A percentile compares a stretch with the other conserved stretches of the same genome.
Conservation (phyloP, 164 flowering plant genomes). For the Nymphaea colorata region DNA sequence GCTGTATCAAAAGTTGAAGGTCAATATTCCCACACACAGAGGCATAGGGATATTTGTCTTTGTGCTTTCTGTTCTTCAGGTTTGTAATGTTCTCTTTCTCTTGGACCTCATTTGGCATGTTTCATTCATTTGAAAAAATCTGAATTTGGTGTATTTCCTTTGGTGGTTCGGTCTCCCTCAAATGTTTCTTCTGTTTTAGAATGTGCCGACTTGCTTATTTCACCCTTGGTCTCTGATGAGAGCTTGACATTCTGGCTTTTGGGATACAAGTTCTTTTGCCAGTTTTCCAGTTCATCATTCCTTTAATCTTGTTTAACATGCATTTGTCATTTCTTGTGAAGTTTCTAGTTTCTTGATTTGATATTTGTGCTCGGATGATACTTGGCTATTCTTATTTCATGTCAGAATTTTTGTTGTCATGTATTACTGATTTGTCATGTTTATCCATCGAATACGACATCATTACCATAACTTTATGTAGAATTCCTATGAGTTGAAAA, state of each 20-base stretch:
- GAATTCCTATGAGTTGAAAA: no score
- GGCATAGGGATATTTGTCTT: constrained; percentile 61
- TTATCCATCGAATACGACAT: no score
- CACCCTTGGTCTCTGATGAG: neutral
- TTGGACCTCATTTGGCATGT: neutral
- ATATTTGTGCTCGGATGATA: no score
- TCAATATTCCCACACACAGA: constrained; percentile 35
- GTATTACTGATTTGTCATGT: no score
- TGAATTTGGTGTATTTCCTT: neutral
- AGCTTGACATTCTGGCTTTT: neutral
- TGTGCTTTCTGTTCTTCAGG: constrained; percentile 65
- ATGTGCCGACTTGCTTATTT: neutral
- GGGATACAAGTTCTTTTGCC: neutral
- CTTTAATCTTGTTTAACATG: neutral
- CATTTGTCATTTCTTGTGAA: neutral
- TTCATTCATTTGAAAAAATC: neutral
- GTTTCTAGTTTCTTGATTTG: neutral
- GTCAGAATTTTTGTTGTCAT: no score
- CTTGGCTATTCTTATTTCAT: no score
- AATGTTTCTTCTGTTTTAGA: neutral
- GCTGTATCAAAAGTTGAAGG: constrained; percentile 28
- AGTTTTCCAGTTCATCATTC: neutral
- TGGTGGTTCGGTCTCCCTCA: neutral
- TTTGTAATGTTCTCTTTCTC: constrained; percentile 11
- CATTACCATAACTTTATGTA: no score